Evolutionary conservation across 306 rosid genomes (phyloP).

Genomic region (Cucurbita moschata): DNA sequence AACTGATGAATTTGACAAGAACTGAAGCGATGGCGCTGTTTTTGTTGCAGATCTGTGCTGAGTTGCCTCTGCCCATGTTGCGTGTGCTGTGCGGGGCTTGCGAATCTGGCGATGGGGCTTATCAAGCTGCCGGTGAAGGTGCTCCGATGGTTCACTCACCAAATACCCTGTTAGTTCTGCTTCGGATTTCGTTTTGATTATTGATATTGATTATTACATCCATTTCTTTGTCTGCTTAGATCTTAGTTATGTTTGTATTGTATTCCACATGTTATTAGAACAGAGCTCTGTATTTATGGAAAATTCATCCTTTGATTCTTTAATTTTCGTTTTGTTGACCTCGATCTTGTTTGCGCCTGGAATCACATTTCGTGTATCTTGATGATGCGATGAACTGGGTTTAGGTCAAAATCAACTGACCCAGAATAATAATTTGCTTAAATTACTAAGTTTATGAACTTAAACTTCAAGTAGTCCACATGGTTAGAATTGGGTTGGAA

Average conservation of each 20-base stretch:
- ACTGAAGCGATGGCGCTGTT: not conserved
- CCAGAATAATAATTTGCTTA: too few species aligned
- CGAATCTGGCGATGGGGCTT: constrained; percentile 57
- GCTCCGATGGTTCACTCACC: constrained; percentile 42
- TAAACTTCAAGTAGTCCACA: too few species aligned
- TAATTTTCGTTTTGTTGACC: not conserved
- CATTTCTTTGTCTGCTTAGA: not conserved
- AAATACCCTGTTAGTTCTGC: constrained; percentile 47
- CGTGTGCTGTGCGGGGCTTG: constrained; percentile 47
- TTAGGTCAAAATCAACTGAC: too few species aligned
- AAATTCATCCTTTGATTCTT: not conserved
- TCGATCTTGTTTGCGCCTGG: not conserved
- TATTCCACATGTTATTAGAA: not conserved
- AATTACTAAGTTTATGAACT: too few species aligned
- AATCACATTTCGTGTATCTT: not conserved
- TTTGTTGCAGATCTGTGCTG: constrained; percentile 35
- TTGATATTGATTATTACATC: not conserved
- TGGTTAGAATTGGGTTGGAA: too few species aligned
- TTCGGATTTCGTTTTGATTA: not conserved
- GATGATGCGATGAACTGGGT: too few species aligned
- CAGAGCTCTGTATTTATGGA: not conserved
- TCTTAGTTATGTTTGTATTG: not conserved
- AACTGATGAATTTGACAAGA: not conserved
- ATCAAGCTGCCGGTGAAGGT: constrained; percentile 53
- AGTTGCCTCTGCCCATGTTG: constrained; percentile 85